Evolutionary conservation across 78 protist genomes (phyloP).

Genomic region (Dictyostelium firmibasis): DNA sequence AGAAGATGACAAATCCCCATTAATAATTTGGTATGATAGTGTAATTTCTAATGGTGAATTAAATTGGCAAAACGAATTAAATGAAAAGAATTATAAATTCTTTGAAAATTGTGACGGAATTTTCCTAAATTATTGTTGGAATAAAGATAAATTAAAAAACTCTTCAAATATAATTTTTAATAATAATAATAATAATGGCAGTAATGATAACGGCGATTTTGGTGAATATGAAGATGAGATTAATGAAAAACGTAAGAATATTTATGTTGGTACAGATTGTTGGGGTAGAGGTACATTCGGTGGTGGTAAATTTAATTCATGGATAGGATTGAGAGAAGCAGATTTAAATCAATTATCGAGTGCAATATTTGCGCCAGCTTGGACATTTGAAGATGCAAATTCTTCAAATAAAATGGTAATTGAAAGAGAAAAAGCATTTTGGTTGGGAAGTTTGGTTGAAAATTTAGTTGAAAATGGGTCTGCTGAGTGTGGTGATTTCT

Average conservation of each 20-base stretch:
- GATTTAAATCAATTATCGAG: neutral
- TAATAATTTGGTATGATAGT: conserved; percentile 87
- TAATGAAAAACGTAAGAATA: conserved; percentile 13
- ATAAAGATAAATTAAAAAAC: neutral
- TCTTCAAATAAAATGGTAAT: neutral
- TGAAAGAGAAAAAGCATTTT: conserved; percentile 25
- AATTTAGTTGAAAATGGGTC: conserved; percentile 11
- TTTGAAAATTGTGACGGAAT: conserved; percentile 88
- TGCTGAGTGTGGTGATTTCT: neutral
- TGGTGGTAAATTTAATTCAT: conserved; percentile 14
- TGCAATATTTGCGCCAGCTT: conserved; percentile 89
- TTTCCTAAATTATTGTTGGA: conserved; percentile 90
- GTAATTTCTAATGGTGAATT: conserved; percentile 80
- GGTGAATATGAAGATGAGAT: neutral
- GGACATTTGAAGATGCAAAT: conserved; percentile 78
- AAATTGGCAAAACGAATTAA: conserved; percentile 89
- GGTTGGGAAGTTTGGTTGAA: neutral
- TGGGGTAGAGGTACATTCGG: conserved; percentile 84
- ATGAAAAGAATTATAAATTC: conserved; percentile 62
- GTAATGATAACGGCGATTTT: neutral
- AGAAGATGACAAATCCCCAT: neutral
- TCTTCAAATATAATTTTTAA: neutral
- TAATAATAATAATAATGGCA: neutral
- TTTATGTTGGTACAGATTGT: conserved; percentile 88
- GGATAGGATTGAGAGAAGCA: neutral